Conservation (phyloP, 2,329 filamentous ascomycete species). For the Aspergillus alliaceus region DNA sequence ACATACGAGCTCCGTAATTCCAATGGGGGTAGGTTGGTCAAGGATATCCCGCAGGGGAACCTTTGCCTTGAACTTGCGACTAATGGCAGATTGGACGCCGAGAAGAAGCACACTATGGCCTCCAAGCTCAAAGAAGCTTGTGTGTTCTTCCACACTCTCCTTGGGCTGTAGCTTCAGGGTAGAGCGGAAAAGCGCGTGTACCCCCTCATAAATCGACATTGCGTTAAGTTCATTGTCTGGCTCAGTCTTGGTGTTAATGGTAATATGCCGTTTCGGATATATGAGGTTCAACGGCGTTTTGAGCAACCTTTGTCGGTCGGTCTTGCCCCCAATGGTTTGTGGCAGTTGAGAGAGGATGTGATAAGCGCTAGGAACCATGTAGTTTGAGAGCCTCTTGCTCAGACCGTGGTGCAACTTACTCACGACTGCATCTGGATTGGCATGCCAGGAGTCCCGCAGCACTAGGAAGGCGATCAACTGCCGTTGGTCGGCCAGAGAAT, state of each 20-base stretch:
- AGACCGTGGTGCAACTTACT: too few relatives aligned
- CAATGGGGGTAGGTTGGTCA: neutral
- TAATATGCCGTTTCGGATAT: too few relatives aligned
- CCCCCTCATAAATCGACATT: too few relatives aligned
- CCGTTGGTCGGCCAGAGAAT: neutral
- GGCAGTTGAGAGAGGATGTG: neutral
- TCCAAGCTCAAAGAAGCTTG: neutral
- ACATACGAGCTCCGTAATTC: neutral
- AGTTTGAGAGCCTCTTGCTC: neutral
- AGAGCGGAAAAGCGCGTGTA: too few relatives aligned
- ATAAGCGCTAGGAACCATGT: constrained; percentile 4
- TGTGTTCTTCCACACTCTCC: too few relatives aligned
- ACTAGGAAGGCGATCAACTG: constrained; percentile 4
- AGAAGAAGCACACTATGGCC: neutral
- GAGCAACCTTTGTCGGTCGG: too few relatives aligned
- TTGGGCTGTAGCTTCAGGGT: too few relatives aligned
- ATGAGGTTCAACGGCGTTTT: too few relatives aligned
- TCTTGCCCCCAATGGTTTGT: constrained; percentile 1
- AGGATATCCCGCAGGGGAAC: neutral
- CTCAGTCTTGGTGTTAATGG: too few relatives aligned
- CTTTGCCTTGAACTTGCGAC: neutral
- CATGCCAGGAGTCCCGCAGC: neutral
- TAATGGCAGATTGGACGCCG: neutral
- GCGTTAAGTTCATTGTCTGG: too few relatives aligned
- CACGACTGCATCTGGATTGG: neutral